Conservation (phyloP, 768 basidiomycete genomes). For the Thelephora aurantiotincta region DNA sequence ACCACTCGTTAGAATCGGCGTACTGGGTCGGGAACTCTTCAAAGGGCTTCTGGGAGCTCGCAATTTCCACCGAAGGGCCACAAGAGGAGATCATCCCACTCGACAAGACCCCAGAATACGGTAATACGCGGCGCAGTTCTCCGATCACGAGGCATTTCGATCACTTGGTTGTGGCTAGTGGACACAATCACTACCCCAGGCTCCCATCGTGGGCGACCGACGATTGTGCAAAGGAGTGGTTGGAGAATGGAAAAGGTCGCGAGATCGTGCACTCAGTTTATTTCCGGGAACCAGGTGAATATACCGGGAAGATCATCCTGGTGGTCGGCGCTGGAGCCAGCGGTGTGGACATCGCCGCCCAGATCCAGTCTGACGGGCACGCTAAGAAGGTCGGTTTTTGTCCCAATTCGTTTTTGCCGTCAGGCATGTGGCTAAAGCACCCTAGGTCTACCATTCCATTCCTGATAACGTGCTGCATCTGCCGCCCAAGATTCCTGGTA, state of each 20-base stretch:
- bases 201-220: slow-evolving; percentile 31
- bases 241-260: slow-evolving; percentile 18
- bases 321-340: slow-evolving; percentile 34
- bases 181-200: slow-evolving; percentile 39
- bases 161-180: too few species aligned
- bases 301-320: slow-evolving; percentile 27
- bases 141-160: slow-evolving; percentile 44
- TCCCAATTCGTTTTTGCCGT: too few species aligned
- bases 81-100: too few species aligned
- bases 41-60: slow-evolving; percentile 31
- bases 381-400: slow-evolving; percentile 25
- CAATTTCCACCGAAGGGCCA: slow-evolving; percentile 16
- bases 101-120: too few species aligned
- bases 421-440: too few species aligned
- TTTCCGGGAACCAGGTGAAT: slow-evolving; percentile 38
- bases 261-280: too few species aligned
- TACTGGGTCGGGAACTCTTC: slow-evolving; percentile 27
- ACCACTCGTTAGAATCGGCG: slow-evolving; percentile 25
- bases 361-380: slow-evolving; percentile 22
- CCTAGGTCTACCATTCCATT: too few species aligned
- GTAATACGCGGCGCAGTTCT: too few species aligned
- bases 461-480: too few species aligned
- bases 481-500: slow-evolving; percentile 3
- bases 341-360: slow-evolving; percentile 32
- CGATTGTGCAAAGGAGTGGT: slow-evolving; percentile 37